Evolutionary conservation across 805 yeast species (phyloP), one percentile per base, ranked within the genome.

Genomic region (Teunomyces kruisii): DNA sequence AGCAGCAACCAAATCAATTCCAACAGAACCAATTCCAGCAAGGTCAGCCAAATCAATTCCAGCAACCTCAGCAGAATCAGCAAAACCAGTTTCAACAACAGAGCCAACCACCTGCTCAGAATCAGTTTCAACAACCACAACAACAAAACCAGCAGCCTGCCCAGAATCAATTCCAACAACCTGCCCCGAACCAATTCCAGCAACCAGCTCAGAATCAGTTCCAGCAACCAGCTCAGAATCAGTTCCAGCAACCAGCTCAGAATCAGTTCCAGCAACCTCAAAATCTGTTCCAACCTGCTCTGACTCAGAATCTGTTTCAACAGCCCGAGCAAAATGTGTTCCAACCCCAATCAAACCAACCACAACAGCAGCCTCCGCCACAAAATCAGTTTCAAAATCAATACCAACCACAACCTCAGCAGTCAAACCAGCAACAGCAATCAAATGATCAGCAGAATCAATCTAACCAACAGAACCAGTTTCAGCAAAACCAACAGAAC

Each of bases 1-100:
- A 27, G 48, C 45, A 45, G 43, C 53, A 46, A 50, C 41, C 28
- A 13, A 43, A 30, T 31, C 27, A 22, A 16, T n/a, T 4, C 15
- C 40, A 37, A 24, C 40, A 24, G 22, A 24, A 12, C 17, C 28
- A 12, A 12, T n/a, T n/a, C n/a, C n/a, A n/a, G n/a, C n/a, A n/a
- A n/a, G n/a, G n/a, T n/a, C 40, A 26, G 28, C 32, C 28, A 1
- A 32, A 42, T 22, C 32, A n/a, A 15, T 15, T 24, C 16, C 45
- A 26, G 32, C 43, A 9, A 12, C 40, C 13, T 14, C n/a, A 7
- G 12, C 37, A n/a, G 36, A 28, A 12, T 19, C 24, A 28, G 27
- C 42, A 13, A n/a, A 14, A 15, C 14, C 37, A 24, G 28, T 26
- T 22, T 19, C 39, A 40, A 16, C 17, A 32, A 19, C 43, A 22